Percentiles rank a stretch among this genome's conserved stretches.
phyloP scores from a whole-genome alignment of 2,329 filamentous ascomycete species.

The Verticillium isaacii region DNA sequence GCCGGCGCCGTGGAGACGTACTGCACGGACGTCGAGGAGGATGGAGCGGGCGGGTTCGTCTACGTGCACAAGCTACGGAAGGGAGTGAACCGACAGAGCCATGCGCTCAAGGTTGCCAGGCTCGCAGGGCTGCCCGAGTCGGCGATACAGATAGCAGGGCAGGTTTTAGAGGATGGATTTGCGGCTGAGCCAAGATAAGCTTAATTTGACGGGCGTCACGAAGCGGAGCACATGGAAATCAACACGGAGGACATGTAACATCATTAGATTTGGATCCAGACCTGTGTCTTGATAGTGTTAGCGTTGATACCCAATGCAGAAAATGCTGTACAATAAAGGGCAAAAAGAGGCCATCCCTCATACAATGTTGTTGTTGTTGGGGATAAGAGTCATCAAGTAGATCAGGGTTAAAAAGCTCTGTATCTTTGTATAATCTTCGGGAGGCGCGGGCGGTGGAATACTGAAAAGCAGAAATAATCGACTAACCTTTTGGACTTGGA shows the following conservation, averaged over 20 bases:
- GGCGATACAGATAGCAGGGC: slow-evolving; percentile 63
- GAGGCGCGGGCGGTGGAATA: slow-evolving; percentile 14
- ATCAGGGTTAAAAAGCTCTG: slow-evolving; percentile 68
- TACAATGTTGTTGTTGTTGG: slow-evolving; percentile 46
- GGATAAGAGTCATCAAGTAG: slow-evolving; percentile 49
- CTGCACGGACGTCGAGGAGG: slow-evolving; percentile 85
- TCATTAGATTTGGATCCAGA: slow-evolving; percentile 3
- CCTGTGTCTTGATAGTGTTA: slow-evolving; percentile 22
- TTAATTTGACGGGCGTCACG: neutral
- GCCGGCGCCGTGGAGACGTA: slow-evolving; percentile 60
- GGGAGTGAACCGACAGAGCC: slow-evolving; percentile 81
- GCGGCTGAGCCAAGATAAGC: slow-evolving; percentile 1
- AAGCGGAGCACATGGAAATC: slow-evolving; percentile 2
- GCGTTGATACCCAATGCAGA: slow-evolving; percentile 26
- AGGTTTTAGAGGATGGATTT: slow-evolving; percentile 38
- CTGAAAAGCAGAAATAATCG: slow-evolving; percentile 7
- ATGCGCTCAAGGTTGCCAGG: slow-evolving; percentile 90
- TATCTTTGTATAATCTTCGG: slow-evolving; percentile 52
- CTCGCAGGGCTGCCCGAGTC: slow-evolving; percentile 76
- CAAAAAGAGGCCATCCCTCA: slow-evolving; percentile 38
- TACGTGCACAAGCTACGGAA: slow-evolving; percentile 79
- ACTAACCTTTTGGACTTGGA: slow-evolving; percentile 38
- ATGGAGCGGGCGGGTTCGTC: slow-evolving; percentile 64
- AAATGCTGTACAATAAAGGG: slow-evolving; percentile 13
- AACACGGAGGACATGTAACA: slow-evolving; percentile 7